Conservation (phyloP, 306 rosid genomes). For the Mimosa pudica region DNA sequence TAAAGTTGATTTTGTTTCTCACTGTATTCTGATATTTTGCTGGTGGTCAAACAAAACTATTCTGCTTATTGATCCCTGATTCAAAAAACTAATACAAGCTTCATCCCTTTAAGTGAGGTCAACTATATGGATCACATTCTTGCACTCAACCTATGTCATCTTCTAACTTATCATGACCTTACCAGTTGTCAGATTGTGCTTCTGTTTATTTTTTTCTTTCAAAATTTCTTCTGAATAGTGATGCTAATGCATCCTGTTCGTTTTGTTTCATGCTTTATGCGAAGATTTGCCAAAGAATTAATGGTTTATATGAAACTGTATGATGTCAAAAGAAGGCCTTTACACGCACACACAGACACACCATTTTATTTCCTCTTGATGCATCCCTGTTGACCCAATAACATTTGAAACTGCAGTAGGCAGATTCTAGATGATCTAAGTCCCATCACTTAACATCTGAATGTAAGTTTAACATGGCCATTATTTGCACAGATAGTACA, state of each 20-base stretch:
- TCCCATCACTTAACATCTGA: constrained; percentile 20
- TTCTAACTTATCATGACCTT: not conserved
- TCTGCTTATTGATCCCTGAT: constrained; percentile 19
- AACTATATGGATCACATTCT: not conserved
- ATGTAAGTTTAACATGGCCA: constrained; percentile 31
- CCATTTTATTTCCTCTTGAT: not conserved
- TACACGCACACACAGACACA: no score
- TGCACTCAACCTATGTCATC: no score
- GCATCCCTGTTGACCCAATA: not conserved
- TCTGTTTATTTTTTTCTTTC: not conserved
- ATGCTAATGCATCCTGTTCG: not conserved
- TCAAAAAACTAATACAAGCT: not conserved
- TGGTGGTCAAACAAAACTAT: not conserved
- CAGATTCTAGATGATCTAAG: constrained; percentile 6
- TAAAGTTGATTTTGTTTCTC: constrained; percentile 31
- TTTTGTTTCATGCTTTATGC: not conserved
- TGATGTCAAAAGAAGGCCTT: not conserved
- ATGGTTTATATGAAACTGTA: not conserved
- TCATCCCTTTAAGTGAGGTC: not conserved
- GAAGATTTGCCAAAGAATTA: not conserved
- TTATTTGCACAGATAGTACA: constrained; percentile 81
- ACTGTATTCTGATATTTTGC: constrained; percentile 12
- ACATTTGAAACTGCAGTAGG: constrained; percentile 11
- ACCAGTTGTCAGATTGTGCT: not conserved
- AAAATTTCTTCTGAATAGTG: not conserved